Conservation (phyloP, 2,329 filamentous ascomycete species). For the Cytospora chrysosperma region DNA sequence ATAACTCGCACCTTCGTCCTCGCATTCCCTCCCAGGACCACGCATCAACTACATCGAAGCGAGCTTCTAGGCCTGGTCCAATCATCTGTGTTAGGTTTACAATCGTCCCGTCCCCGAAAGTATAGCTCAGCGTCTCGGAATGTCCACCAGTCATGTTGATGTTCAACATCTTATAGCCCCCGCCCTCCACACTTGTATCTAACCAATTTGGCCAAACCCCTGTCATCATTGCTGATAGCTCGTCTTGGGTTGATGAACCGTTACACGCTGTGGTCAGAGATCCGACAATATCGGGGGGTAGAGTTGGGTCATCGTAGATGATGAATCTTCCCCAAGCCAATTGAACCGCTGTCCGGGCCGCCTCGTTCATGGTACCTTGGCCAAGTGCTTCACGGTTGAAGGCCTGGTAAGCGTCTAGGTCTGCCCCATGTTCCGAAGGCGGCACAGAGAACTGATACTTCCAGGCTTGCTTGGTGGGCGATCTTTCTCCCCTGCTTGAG, state of each 20-base stretch:
- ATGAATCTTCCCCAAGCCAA: slow-evolving; percentile 42
- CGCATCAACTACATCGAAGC: slow-evolving; percentile 40
- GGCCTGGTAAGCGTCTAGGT: slow-evolving; percentile 34
- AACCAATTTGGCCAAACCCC: slow-evolving; percentile 21
- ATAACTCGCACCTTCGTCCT: slow-evolving; percentile 42
- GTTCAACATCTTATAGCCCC: slow-evolving; percentile 2
- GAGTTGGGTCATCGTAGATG: slow-evolving; percentile 37
- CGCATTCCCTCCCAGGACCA: slow-evolving; percentile 44
- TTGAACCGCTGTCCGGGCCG: slow-evolving; percentile 28
- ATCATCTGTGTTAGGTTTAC: slow-evolving; percentile 28
- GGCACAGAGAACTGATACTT: slow-evolving; percentile 45
- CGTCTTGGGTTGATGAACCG: slow-evolving; percentile 16
- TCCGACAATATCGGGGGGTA: slow-evolving; percentile 22
- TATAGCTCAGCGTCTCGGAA: slow-evolving; percentile 4
- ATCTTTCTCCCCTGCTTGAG: slow-evolving; percentile 23
- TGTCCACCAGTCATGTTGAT: slow-evolving; percentile 31
- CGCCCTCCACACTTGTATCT: neutral
- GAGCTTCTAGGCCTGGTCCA: slow-evolving; percentile 6
- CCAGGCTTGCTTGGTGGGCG: slow-evolving; percentile 32
- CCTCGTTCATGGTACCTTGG: slow-evolving; percentile 25
- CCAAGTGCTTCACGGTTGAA: slow-evolving; percentile 24
- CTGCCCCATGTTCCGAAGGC: slow-evolving; percentile 36
- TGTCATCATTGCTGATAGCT: slow-evolving; percentile 5
- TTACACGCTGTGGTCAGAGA: neutral
- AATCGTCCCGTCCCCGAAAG: slow-evolving; percentile 27